Evolutionary conservation across 2,329 filamentous ascomycete species (phyloP).

Genomic region (Aschersonia sp.): DNA sequence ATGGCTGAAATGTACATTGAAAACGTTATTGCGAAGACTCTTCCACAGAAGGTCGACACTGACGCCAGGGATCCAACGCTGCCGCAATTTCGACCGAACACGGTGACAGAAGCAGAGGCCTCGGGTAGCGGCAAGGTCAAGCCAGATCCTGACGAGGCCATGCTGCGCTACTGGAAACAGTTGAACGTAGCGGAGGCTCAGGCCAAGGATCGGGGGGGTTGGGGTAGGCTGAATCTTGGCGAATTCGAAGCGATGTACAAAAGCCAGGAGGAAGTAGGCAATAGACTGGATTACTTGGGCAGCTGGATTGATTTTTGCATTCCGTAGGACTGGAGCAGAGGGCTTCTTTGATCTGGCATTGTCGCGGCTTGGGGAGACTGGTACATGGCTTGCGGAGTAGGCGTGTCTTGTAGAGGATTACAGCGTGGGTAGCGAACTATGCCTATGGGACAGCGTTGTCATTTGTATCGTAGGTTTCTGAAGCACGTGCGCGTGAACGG

Average conservation of each 20-base stretch:
- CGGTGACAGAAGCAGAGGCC: slow-evolving; percentile 10
- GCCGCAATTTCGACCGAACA: slow-evolving; percentile 55
- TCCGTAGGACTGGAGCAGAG: slow-evolving; percentile 24
- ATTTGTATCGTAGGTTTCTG: too few species aligned
- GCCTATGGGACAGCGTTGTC: too few species aligned
- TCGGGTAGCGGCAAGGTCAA: not conserved
- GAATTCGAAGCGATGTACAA: slow-evolving; percentile 72
- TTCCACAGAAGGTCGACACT: not conserved
- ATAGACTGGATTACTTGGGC: slow-evolving; percentile 65
- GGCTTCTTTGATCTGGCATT: not conserved
- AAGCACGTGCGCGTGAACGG: too few species aligned
- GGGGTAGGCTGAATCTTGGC: slow-evolving; percentile 59
- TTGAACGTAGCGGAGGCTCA: slow-evolving; percentile 55
- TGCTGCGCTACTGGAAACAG: slow-evolving; percentile 32
- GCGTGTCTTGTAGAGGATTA: too few species aligned
- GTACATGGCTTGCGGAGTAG: too few species aligned
- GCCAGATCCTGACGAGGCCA: slow-evolving; percentile 7
- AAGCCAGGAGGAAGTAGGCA: slow-evolving; percentile 44
- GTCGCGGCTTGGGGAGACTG: too few species aligned
- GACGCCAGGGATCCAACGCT: slow-evolving; percentile 41
- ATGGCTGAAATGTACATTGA: not conserved
- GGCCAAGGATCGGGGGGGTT: slow-evolving; percentile 59
- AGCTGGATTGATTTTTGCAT: slow-evolving; percentile 82
- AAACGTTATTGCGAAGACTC: not conserved
- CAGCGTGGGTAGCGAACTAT: too few species aligned